Base-by-base conservation (phyloP, 2,329 filamentous ascomycete genomes). In the Aspergillus brunneoviolaceus region DNA sequence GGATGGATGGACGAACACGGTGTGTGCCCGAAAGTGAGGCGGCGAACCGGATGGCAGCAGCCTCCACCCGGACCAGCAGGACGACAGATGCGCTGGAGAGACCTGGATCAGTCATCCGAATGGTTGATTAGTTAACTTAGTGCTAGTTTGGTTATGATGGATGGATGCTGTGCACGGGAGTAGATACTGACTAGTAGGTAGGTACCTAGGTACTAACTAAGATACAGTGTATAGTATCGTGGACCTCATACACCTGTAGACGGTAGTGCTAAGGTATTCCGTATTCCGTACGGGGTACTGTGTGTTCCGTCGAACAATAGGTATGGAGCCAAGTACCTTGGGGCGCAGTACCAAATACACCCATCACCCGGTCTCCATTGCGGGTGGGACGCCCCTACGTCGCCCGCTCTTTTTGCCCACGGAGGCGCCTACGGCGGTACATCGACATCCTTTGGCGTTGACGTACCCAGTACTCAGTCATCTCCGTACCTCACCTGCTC, bases 41-140 rank as follows among this genome's bases (percentile, higher is more conserved):
- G 70, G 70, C 73, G 70, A 76, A 74, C 71, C 73, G 73, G 73
- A 75, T 72, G 59, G 60, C 60, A 57, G 62, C 57, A 62, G 63
- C 42, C 19, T 10, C 54, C 48, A 59, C 62, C 72, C 70, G 71
- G 62, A 55, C 68, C 68, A 69, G 55, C 64, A 57, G 59, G 59
- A 61, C 35, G 45, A 56, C 54, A 51, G 53, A 21, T 59, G 49
- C 27, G 50, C 31, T 56, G 54, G 31, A 56, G 50, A 16, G 16
- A 39, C 49, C 29, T 33, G 51, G 63, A 58, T 61, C 61, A 63
- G 61, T 63, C 63, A 63, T 60, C 60, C 55, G 33, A 35, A 35
- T 16, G 33, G 33, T 16, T 35, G 14, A 16, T 35, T 35, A 33
- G 12, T 33, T 33, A 33, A 7, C 21, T 12, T 10, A 35, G 33